phyloP scores from a whole-genome alignment of 106 monocot genomes.

The Phalaenopsis equestris region DNA sequence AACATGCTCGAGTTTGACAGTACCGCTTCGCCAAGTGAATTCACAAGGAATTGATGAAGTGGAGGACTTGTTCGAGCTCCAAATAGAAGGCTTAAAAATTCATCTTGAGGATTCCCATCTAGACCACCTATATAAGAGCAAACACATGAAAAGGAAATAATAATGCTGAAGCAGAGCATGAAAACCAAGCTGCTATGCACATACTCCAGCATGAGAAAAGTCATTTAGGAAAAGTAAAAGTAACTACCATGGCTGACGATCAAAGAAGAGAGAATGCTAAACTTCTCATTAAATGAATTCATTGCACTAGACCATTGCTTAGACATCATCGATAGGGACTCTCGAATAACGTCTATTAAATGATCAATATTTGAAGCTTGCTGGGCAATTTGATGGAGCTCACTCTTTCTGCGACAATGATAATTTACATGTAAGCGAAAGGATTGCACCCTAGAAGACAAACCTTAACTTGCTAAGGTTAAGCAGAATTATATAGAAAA shows the following conservation, averaged over 20 bases:
- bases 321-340: conserved; percentile 70
- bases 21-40: conserved; percentile 93
- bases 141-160: background rate
- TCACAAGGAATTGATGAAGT: conserved; percentile 94
- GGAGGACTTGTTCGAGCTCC: conserved; percentile 80
- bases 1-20: background rate
- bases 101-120: conserved; percentile 67
- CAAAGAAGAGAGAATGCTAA: conserved; percentile 54
- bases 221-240: background rate
- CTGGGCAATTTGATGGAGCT: conserved; percentile 87
- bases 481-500: background rate
- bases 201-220: background rate
- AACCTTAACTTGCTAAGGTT: background rate
- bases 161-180: background rate
- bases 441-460: background rate
- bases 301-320: conserved; percentile 91
- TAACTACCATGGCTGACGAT: conserved; percentile 65
- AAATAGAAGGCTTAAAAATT: conserved; percentile 81
- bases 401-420: conserved; percentile 50
- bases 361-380: conserved; percentile 96
- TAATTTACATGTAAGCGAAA: background rate
- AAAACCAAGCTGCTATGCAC: background rate
- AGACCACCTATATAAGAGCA: conserved; percentile 46
- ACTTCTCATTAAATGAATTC: conserved; percentile 75
- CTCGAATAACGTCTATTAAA: conserved; percentile 74